Evolutionary conservation across 257 asterid species (phyloP), one percentile per base, ranked within the genome.

Genomic region (Nicotiana attenuata): DNA sequence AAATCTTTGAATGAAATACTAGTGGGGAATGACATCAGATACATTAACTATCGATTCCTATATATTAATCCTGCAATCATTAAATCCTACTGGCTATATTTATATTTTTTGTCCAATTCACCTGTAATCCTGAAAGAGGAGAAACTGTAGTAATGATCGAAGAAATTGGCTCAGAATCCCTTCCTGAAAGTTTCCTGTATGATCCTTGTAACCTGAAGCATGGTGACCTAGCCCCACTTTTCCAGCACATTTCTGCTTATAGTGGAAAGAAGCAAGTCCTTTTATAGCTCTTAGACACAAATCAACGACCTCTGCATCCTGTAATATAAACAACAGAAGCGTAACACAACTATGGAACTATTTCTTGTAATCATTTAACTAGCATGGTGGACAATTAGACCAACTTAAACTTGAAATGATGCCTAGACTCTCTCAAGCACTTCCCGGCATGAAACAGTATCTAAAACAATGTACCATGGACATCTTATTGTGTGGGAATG

Each of bases 101-200:
- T 63, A 80, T 57, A 17, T 63, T 67, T 71, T 76, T 38, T 64
- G 80, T 52, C 64, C 86, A 41, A 50, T 91, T 87, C 79, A 94
- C 99, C 97, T 92, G 87, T 92, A 96, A 84, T 96, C 97, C 86
- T 92, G 97, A 80, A 96, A 94, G 82, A 96, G 95, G 83, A 96
- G 95, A 78, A 92, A 89, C 81, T 92, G 97, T 85, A 96, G 87
- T 85, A 94, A 82, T 17, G 94, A 90, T 53, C 90, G 91, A 82
- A 96, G 97, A 91, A 92, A 92, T 29, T 87, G 88, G 85, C 95
- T 84, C 79, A 96, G 93, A 82, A 96, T 85, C 89, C 97, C 97
- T 87, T 96, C 97, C 86, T 82, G 98, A 80, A 85, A 45, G 76
- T 89, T 91, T 77, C 99, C 99, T 84, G 81, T 88, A n/a, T 91